Evolutionary conservation across 805 yeast genomes (phyloP), one percentile per base, ranked within the genome.

Genomic region (Saturnispora mendoncae): DNA sequence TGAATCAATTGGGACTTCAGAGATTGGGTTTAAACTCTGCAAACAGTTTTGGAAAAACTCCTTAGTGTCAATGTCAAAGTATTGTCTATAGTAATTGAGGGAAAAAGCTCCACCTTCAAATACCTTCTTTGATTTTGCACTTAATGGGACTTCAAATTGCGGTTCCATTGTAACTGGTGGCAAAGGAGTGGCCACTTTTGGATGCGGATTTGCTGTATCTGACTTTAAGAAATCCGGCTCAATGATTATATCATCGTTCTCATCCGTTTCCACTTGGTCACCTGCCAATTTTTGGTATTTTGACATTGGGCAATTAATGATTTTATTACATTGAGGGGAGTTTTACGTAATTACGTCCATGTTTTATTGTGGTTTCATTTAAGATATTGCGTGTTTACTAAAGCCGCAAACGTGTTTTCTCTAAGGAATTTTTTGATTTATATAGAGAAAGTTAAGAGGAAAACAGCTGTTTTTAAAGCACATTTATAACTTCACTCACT

Each of bases 1-100:
- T 49, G 47, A 61, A 18, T 52, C 68, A 26, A 58, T 66, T 12
- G 51, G 33, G 8, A 58, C 54, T 13, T 52, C 46, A 49, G 61
- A 53, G 31, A 69, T 49, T 14, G 88, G 83, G 50, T 82, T 80
- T 31, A 80, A 48, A 0, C 87, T 76, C 42, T 67, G 55, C 19
- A 66, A 54, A 42, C 81, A 67, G 43, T 83, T 74, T 14, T 47
- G 50, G 35, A 73, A 55, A 46, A 85, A 87, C 9, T 78, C 79
- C 9, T 57, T 61, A 4, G 87, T 78, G 48, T 75, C 80, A 37
- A 85, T 66, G 55, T 84, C 83, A 59, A 83, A 85, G 56, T 66
- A 84, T 46, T 71, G 67, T 47, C 80, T 63, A 55, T 82, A 80
- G 56, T 76, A 78, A 42, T 69, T 70, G 30, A 79, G 58, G 17